Evolutionary conservation across 2,329 filamentous ascomycete species (phyloP).

Genomic region (Elsinoe arachidis): DNA sequence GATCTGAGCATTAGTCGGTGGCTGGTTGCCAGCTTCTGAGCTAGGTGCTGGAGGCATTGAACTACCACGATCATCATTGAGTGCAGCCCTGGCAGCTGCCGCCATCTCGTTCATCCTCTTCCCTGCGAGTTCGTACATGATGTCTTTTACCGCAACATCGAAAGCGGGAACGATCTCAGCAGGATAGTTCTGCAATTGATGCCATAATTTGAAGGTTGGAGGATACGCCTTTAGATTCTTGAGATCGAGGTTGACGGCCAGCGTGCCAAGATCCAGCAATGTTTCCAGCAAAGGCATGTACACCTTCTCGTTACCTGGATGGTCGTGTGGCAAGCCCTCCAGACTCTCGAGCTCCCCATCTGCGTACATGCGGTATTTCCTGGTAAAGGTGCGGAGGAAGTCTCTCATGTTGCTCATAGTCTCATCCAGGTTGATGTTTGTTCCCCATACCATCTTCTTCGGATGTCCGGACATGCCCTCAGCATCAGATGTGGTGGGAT

Average conservation of each 20-base stretch:
- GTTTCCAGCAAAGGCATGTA: constrained; percentile 80
- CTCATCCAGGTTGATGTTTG: constrained; percentile 88
- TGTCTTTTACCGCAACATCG: constrained; percentile 88
- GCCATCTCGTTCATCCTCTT: constrained; percentile 63
- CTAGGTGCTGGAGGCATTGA: constrained; percentile 71
- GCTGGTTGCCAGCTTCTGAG: constrained; percentile 48
- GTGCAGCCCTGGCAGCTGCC: constrained; percentile 16
- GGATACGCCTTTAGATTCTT: constrained; percentile 88
- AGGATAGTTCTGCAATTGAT: constrained; percentile 87
- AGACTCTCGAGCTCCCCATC: constrained; percentile 69
- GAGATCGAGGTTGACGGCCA: constrained; percentile 78
- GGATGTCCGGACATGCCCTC: constrained; percentile 75
- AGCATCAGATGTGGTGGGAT: constrained; percentile 86
- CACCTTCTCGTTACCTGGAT: constrained; percentile 67
- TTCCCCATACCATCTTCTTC: constrained; percentile 87
- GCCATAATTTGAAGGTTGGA: constrained; percentile 85
- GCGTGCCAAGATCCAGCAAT: constrained; percentile 80
- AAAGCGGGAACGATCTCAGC: constrained; percentile 95
- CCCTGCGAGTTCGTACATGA: constrained; percentile 82
- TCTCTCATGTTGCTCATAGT: constrained; percentile 82
- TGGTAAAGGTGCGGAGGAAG: constrained; percentile 84
- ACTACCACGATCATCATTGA: constrained; percentile 41
- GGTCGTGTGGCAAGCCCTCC: constrained; percentile 57
- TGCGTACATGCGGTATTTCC: constrained; percentile 86
- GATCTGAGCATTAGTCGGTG: constrained; percentile 29